Conservation (phyloP, 805 yeast genomes). For the Ogataea methylovora region DNA sequence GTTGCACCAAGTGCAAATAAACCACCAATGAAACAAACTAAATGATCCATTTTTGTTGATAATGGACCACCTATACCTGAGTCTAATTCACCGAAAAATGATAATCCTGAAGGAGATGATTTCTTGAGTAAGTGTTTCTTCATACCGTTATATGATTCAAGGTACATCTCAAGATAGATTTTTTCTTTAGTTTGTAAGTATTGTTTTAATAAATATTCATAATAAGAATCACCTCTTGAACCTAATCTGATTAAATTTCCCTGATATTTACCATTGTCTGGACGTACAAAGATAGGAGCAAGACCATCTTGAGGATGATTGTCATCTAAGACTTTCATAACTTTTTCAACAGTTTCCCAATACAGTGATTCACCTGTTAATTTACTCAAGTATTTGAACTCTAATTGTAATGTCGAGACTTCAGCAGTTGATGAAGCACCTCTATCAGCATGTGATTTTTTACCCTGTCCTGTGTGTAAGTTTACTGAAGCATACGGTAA, state of each 20-base stretch:
- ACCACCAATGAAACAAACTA: constrained; percentile 90
- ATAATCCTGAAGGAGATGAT: constrained; percentile 54
- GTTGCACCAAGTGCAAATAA: constrained; percentile 86
- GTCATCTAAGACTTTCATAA: constrained; percentile 61
- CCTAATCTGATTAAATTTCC: constrained; percentile 72
- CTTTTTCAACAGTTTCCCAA: constrained; percentile 74
- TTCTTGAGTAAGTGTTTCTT: constrained; percentile 54
- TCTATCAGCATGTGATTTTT: constrained; percentile 50
- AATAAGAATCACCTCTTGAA: constrained; percentile 88
- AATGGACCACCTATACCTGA: constrained; percentile 54
- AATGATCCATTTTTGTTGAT: constrained; percentile 80
- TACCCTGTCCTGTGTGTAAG: constrained; percentile 53
- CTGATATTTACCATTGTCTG: constrained; percentile 63
- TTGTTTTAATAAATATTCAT: constrained; percentile 83
- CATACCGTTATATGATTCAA: constrained; percentile 71
- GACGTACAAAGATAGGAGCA: constrained; percentile 73
- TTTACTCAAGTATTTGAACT: constrained; percentile 72
- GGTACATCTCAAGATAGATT: constrained; percentile 66
- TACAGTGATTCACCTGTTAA: constrained; percentile 73
- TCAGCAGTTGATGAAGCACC: constrained; percentile 91
- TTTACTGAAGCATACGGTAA: constrained; percentile 78
- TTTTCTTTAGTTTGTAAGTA: constrained; percentile 71
- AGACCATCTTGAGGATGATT: constrained; percentile 65
- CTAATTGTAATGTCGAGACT: constrained; percentile 80
- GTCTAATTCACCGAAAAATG: constrained; percentile 74